These are phyloP conservation scores for Arthrobotrys entomopaga DNA, from an alignment of 2,329 filamentous ascomycete genomes.

Conservation along the genomic window DNA sequence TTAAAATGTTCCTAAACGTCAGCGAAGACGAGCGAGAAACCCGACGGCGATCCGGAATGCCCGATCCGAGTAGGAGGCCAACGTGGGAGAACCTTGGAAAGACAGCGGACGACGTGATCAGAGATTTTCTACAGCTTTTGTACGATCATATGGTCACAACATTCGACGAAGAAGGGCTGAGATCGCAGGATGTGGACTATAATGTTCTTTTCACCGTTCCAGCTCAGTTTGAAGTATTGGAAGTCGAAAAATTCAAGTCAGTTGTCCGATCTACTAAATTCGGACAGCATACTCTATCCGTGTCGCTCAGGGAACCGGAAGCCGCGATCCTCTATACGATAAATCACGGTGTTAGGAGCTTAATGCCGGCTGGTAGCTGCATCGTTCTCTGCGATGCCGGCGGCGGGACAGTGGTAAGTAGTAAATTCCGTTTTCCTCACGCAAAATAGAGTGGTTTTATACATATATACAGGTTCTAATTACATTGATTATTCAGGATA, in stretches of 20 bases:
- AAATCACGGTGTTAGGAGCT: conserved; percentile 34
- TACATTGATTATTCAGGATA: conserved; percentile 18
- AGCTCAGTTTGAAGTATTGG: conserved; percentile 39
- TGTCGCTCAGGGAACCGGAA: conserved; percentile 40
- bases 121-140: conserved; percentile 34
- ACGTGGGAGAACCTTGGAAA: conserved; percentile 42
- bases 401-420: conserved; percentile 44
- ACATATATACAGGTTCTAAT: not conserved
- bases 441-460: too few species aligned
- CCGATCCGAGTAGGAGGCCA: conserved; percentile 9
- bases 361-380: conserved; percentile 40
- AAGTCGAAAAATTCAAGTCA: conserved; percentile 37
- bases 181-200: conserved; percentile 40
- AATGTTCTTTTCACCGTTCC: conserved; percentile 44
- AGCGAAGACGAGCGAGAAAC: conserved; percentile 7
- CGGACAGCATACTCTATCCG: conserved; percentile 23
- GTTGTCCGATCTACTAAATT: conserved; percentile 34
- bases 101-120: conserved; percentile 33
- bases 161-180: conserved; percentile 35
- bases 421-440: not conserved
- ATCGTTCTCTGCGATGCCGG: conserved; percentile 50
- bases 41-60: conserved; percentile 10
- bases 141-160: conserved; percentile 32
- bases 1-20: conserved; percentile 46
- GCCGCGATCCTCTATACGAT: conserved; percentile 44